A percentile compares a stretch with the other conserved stretches of the same genome.
Evolutionary conservation across 179 eudicot species (phyloP).

Genomic region (Amaranthus tricolor): DNA sequence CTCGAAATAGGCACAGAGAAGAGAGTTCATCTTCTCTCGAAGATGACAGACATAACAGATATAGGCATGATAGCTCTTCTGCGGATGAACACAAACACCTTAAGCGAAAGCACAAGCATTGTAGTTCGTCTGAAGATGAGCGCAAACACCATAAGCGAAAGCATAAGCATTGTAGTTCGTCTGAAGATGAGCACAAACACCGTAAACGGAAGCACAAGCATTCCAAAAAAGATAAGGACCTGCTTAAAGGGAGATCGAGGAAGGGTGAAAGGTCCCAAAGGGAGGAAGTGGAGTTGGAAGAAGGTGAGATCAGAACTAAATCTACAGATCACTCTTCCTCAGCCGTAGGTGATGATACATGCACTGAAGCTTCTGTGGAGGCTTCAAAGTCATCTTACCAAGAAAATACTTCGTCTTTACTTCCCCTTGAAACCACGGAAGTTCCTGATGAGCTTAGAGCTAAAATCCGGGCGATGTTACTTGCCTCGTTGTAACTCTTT

Average conservation of each 20-base stretch:
- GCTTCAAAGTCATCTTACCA: slow-evolving; percentile 35
- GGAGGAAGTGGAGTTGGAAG: slow-evolving; percentile 65
- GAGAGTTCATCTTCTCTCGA: slow-evolving; percentile 19
- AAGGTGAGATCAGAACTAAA: slow-evolving; percentile 75
- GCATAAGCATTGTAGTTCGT: slow-evolving; percentile 23
- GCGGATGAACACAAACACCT: slow-evolving; percentile 23
- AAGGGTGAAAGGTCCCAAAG: slow-evolving; percentile 32
- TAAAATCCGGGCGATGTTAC: slow-evolving; percentile 91
- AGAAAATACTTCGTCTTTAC: slow-evolving; percentile 46
- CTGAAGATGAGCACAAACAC: slow-evolving; percentile 37
- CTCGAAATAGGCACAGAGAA: slow-evolving; percentile 30
- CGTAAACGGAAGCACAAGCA: slow-evolving; percentile 24
- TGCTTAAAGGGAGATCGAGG: slow-evolving; percentile 30
- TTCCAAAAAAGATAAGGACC: slow-evolving; percentile 18
- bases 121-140: slow-evolving; percentile 39
- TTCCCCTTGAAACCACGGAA: slow-evolving; percentile 48
- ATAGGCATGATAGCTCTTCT: slow-evolving; percentile 26
- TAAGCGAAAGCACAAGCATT: slow-evolving; percentile 16
- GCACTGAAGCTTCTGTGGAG: slow-evolving; percentile 55
- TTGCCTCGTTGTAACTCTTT: slow-evolving; percentile 50
- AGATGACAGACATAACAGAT: slow-evolving; percentile 20
- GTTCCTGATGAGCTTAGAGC: slow-evolving; percentile 93
- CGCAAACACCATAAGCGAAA: slow-evolving; percentile 13
- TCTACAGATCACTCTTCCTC: slow-evolving; percentile 51
- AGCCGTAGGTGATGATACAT: slow-evolving; percentile 34